phyloP scores from a whole-genome alignment of 2,329 filamentous ascomycete genomes.

The Penicillium sp. region DNA sequence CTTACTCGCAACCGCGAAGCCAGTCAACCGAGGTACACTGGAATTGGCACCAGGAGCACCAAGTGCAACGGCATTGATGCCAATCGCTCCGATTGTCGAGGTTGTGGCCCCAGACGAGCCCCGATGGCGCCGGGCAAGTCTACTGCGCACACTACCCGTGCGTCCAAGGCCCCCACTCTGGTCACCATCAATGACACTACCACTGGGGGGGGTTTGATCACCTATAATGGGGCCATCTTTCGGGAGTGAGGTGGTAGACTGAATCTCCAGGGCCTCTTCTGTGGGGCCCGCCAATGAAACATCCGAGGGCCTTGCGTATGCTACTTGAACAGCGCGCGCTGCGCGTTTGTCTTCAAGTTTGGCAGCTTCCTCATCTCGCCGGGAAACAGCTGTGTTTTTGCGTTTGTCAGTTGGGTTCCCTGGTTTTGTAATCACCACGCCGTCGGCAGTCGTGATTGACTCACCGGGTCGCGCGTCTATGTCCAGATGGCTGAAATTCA shows the following conservation, averaged over 20 bases:
- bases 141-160: constrained; percentile 66
- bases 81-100: constrained; percentile 69
- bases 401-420: constrained; percentile 32
- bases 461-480: constrained; percentile 51
- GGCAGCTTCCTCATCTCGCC: constrained; percentile 53
- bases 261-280: constrained; percentile 35
- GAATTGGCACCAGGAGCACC: constrained; percentile 59
- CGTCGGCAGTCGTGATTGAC: constrained; percentile 38
- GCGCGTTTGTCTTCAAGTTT: constrained; percentile 59
- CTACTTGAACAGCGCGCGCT: constrained; percentile 59
- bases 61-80: constrained; percentile 67
- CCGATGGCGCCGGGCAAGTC: constrained; percentile 66
- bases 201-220: constrained; percentile 64
- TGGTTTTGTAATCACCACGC: constrained; percentile 38
- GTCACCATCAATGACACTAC: constrained; percentile 65
- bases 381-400: constrained; percentile 37
- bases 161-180: constrained; percentile 55
- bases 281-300: constrained; percentile 38
- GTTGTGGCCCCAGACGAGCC: constrained; percentile 74
- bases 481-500: constrained; percentile 85
- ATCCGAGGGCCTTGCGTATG: constrained; percentile 51
- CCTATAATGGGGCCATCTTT: constrained; percentile 41
- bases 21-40: constrained; percentile 74
- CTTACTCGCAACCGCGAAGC: constrained; percentile 93
- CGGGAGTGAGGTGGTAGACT: constrained; percentile 29